Evolutionary conservation across 2,329 filamentous ascomycete species (phyloP).

Genomic region (Fusarium kyushuense): DNA sequence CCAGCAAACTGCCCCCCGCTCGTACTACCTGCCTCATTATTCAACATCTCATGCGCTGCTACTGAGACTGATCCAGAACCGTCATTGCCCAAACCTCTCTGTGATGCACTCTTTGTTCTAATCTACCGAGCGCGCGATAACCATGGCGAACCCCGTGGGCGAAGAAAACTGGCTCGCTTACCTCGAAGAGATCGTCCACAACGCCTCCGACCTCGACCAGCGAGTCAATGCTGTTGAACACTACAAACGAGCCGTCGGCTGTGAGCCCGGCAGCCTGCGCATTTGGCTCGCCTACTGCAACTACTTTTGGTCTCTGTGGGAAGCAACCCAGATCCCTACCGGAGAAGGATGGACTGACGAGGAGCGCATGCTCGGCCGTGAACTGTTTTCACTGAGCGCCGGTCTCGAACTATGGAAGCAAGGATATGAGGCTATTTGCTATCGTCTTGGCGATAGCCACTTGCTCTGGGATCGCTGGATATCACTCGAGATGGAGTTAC

Average conservation of each 20-base stretch:
- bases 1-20: slow-evolving; percentile 6
- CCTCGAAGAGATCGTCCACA: slow-evolving; percentile 76
- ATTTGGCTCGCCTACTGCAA: slow-evolving; percentile 84
- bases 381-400: slow-evolving; percentile 76
- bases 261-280: slow-evolving; percentile 79
- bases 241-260: slow-evolving; percentile 75
- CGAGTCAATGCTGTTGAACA: slow-evolving; percentile 78
- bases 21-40: background rate
- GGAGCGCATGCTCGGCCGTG: slow-evolving; percentile 75
- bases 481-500: slow-evolving; percentile 75
- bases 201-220: slow-evolving; percentile 72
- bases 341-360: slow-evolving; percentile 70
- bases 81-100: slow-evolving; percentile 20
- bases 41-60: slow-evolving; percentile 22
- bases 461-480: slow-evolving; percentile 84
- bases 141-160: slow-evolving; percentile 71
- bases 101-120: slow-evolving; percentile 43
- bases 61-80: slow-evolving; percentile 31
- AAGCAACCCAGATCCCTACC: slow-evolving; percentile 68
- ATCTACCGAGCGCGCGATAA: slow-evolving; percentile 42
- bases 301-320: slow-evolving; percentile 79
- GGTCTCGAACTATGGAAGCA: slow-evolving; percentile 78
- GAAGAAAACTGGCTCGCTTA: slow-evolving; percentile 84
- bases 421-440: slow-evolving; percentile 77
- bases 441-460: slow-evolving; percentile 81